Evolutionary conservation across 2,329 filamentous ascomycete genomes (phyloP), one percentile per base, ranked within the genome.

Genomic region (Raffaelea albimanens): DNA sequence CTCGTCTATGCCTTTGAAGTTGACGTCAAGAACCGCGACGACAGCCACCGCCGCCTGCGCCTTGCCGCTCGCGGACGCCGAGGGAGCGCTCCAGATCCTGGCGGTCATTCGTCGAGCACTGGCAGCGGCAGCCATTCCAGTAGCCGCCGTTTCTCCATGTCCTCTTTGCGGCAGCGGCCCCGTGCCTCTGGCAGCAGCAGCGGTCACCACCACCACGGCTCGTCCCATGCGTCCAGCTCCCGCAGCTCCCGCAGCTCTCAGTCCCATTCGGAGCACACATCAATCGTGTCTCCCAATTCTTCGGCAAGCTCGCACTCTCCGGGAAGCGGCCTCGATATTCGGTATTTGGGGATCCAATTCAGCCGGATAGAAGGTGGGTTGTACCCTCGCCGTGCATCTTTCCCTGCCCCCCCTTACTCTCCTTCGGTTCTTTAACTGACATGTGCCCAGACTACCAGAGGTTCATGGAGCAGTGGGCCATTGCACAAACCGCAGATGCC

Each of bases 261-360:
- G 9, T 34, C 36, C 3, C 48, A 53, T 45, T 45, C 52, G 22
- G 44, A 56, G 29, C 49, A 49, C 5, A 33, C 46, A 3, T 46
- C 50, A 2, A 25, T 31, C 14, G 34, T 36, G 5, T 49, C 46
- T 5, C 48, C 51, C 8, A 29, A 43, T 13, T 46, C 51, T 0
- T 49, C 51, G 3, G 20, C 25, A 9, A 46, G 53, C 2, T 54
- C 56, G 5, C 50, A 52, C 19, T 53, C 56, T 22, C 46, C 55
- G 22, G 53, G 51, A 13, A 57, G 49, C 38, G 53, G 59, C 3
- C 55, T 68, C 16, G 69, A 72, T 49, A 70, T 75, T 43, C 66
- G 68, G 43, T 70, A 74, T 56, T 60, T 75, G 23, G 68, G 68
- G 5, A 66, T 75, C 40, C 71, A 75, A 46, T 75, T 75, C 52